Conservation (phyloP, 768 basidiomycete genomes). For the Naganishia vaughanmartiniae region DNA sequence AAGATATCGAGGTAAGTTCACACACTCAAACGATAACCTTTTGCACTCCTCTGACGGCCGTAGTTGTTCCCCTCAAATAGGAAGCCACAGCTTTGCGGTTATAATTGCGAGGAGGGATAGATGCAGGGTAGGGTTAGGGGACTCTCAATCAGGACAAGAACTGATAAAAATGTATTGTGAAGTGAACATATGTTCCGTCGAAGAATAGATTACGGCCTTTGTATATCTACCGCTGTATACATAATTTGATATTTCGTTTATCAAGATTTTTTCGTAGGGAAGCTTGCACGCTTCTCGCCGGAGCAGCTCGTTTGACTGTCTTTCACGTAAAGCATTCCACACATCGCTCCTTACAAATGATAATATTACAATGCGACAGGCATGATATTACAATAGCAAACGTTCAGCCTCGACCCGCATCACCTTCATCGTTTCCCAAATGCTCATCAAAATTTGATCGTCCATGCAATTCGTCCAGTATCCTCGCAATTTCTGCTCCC, state of each 20-base stretch:
- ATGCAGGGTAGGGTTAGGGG: no score
- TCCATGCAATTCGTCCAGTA: not conserved
- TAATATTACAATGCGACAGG: no score
- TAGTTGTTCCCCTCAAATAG: not conserved
- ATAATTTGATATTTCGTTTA: no score
- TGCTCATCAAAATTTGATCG: not conserved
- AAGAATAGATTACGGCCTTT: not conserved
- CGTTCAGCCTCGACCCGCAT: no score
- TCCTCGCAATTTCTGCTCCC: not conserved
- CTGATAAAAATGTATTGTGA: not conserved
- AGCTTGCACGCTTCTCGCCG: no score
- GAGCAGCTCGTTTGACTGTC: no score
- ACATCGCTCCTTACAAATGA: no score
- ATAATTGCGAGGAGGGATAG: not conserved
- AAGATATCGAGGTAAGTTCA: conserved; percentile 59
- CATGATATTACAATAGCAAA: no score
- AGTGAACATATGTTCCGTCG: not conserved
- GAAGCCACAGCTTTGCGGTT: conserved; percentile 14
- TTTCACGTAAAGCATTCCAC: no score
- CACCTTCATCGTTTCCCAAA: no score
- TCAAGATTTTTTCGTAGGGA: no score
- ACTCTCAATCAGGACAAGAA: not conserved
- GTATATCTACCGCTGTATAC: not conserved
- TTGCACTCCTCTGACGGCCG: not conserved
- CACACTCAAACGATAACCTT: no score